Evolutionary conservation across 148 eudicot genomes (phyloP), one percentile per base, ranked within the genome.

Genomic region (Selenicereus undatus): DNA sequence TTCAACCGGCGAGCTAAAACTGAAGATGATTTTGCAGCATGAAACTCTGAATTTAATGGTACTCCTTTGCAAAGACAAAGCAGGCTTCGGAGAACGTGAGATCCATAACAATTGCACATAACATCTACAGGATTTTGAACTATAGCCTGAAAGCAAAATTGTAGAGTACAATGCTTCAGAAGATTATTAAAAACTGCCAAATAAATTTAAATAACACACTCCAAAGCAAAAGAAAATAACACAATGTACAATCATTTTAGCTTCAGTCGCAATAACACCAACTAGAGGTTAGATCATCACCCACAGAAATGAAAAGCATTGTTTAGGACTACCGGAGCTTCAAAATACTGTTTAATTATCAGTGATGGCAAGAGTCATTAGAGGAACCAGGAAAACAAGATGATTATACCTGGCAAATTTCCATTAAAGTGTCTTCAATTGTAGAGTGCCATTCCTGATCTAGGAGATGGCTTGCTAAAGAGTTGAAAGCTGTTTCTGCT

Each of bases 51-150:
- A 74, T 90, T 89, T 52, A 91, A 80, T 21, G 91, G 85, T 56
- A 88, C 97, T 83, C 99, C 99, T 92, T 91, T 90, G 85, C 97
- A 96, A 43, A 96, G 89, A 86, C 97, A 92, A 73, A 96, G 93
- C 82, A 96, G 89, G 83, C 98, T 91, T 73, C 99, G 88, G 10
- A 96, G 88, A 81, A 96, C 99, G 88, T 96, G 99, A 79, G 99
- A 96, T 80, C 98, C 98, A 84, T 96, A 81, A 85, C 97, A 88
- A 84, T 89, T 89, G 86, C 92, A 87, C 95, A 92, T 91, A 81
- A 96, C 87, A 62, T 87, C 85, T 30, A 91, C 89, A 82, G 97
- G 92, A 71, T 89, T 90, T n/a, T 75, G 85, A 32, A 89, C 84
- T 36, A 96, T 86, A 80, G 84, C 91, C 98, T 94, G 91, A 72